Percentiles rank a stretch among this genome's conserved stretches.
Conservation (phyloP, 208 protist genomes). For the Entamoeba dispar region DNA sequence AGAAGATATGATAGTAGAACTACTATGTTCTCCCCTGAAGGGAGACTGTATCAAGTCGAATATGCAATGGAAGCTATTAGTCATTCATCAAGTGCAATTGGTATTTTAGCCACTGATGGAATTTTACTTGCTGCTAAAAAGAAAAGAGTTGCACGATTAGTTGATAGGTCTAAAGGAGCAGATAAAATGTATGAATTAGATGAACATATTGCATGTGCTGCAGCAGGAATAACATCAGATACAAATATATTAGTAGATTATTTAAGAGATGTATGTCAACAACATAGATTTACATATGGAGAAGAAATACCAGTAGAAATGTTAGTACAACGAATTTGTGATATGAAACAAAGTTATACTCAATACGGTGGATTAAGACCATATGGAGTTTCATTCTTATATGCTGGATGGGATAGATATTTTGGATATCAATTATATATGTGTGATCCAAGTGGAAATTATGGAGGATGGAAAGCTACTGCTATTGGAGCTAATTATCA, state of each 20-base stretch:
- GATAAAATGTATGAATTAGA: conserved; percentile 21
- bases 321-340: conserved; percentile 7
- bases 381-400: conserved; percentile 23
- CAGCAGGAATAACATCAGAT: conserved; percentile 24
- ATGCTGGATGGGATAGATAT: conserved; percentile 19
- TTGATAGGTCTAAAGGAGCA: neutral
- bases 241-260: conserved; percentile 13
- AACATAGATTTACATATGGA: neutral
- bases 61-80: conserved; percentile 15
- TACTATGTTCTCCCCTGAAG: conserved; percentile 11
- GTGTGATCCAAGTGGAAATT: conserved; percentile 18
- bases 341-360: conserved; percentile 24
- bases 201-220: conserved; percentile 4
- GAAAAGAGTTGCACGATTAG: neutral
- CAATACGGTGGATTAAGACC: conserved; percentile 24
- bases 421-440: conserved; percentile 17
- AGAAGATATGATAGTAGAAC: conserved; percentile 18
- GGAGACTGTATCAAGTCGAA: conserved; percentile 5
- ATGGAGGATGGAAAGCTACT: conserved; percentile 20
- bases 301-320: conserved; percentile 16
- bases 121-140: conserved; percentile 1
- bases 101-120: neutral
- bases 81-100: neutral
- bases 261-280: neutral
- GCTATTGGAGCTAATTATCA: conserved; percentile 13